Percentiles rank a stretch among this genome's conserved stretches.
Conservation (phyloP, 163 green algal species). For the Scenedesmus sp. region DNA sequence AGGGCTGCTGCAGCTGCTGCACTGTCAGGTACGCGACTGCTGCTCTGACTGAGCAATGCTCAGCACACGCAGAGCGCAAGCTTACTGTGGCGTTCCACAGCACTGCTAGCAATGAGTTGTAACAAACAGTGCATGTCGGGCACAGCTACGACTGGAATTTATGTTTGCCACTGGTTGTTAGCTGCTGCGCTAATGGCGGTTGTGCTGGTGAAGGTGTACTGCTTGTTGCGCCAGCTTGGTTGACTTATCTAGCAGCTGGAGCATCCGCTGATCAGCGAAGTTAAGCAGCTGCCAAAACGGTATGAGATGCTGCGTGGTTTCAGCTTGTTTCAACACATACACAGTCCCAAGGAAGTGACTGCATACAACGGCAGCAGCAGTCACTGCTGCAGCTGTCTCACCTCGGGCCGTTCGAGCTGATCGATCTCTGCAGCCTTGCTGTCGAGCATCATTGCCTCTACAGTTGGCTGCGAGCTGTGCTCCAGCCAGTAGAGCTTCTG, state of each 20-base stretch:
- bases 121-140: background rate
- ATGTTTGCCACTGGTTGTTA: background rate
- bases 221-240: background rate
- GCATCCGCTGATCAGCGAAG: background rate
- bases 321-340: too few relatives aligned
- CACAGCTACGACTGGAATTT: background rate
- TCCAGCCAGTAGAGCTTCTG: conserved; percentile 87
- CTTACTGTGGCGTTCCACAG: background rate
- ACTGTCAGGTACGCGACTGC: background rate
- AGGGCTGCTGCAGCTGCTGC: background rate
- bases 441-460: conserved; percentile 97
- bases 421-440: conserved; percentile 86
- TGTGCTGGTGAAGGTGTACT: background rate
- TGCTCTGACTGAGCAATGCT: background rate
- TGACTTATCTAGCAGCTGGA: background rate
- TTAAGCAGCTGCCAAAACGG: background rate
- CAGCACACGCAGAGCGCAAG: background rate
- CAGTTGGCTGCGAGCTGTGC: conserved; percentile 80
- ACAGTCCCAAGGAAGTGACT: background rate
- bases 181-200: background rate
- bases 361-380: background rate
- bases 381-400: conserved; percentile 50
- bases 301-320: background rate
- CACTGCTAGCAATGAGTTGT: background rate
- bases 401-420: conserved; percentile 86